Base-by-base conservation (phyloP, 2,329 filamentous ascomycete genomes). In the Colletotrichum magnum region DNA sequence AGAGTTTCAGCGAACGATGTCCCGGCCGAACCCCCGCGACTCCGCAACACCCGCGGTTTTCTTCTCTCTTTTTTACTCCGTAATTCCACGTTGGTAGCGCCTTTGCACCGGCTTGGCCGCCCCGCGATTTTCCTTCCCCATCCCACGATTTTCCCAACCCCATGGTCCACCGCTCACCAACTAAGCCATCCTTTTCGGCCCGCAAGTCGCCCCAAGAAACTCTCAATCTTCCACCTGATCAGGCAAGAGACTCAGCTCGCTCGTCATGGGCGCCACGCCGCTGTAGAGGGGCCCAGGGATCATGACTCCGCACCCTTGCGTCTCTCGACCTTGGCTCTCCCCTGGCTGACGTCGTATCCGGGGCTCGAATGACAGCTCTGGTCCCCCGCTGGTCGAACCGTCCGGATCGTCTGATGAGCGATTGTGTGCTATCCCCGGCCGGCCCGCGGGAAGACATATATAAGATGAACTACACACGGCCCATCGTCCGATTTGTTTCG, bases 1-100 rank as follows among this genome's bases (percentile, higher is more conserved):
- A 43, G n/a, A 66, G 36, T 69, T 69, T 61, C 56, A 69, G 66
- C 66, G 66, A 69, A 48, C 62, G 39, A 69, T 66, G n/a, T 53
- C 36, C 61, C 66, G 66, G 45, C 50, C 56, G 45, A 52, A 24
- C 26, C 66, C 62, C 66, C 62, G 51, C 62, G 61, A 64, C 62
- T 66, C 66, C 66, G 66, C 66, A 69, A 41, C 48, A 41, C 54
- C 65, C 65, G 61, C 65, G 59, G 53, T 65, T 36, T 65, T 65
- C 41, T 43, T 43, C 48, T 45, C 45, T 50, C 43, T 2, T 26
- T 56, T 51, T 28, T 57, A 51, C 24, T 50, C 50, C 62, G 60
- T 52, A 60, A 24, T 60, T 47, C 54, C 45, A 53, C 43, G 45
- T 24, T 9, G 18, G 43, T 53, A 66, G 63, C 63, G 57, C 52